Base-by-base conservation (phyloP, 228 moss, liverwort and hornwort genomes). In the Sphagnum magellanicum region DNA sequence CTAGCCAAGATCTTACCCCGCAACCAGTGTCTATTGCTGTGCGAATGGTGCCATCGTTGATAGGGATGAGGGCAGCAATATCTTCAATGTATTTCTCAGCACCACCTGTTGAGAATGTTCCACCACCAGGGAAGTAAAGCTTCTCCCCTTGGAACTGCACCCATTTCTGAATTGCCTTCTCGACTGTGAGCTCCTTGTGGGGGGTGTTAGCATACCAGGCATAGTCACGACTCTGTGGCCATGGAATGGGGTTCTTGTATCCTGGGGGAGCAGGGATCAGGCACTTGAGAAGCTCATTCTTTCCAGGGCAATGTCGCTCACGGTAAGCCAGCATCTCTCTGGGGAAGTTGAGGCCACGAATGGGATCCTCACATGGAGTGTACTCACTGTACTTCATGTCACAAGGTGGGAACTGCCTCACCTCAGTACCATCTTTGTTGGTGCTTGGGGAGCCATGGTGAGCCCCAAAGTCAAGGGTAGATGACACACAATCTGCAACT, bases 161-260 rank as follows among this genome's bases (percentile, higher is more conserved):
- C 97, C 97, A 98, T 67, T 98, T 98, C 61, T 98, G 93, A 50
- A 91, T 92, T 32, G 97, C 97, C 53, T 98, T 98, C 82, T 91
- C 91, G 52, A 93, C 90, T 6, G 93, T 93, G 12, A 93, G 68
- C 69, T 93, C 93, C 48, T 93, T 91, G 71, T 98, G 93, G 5
- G 93, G 97, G 49, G 93, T 91, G 6, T 98, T 98, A 46, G 91
- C 91, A 57, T 58, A 97, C 92, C 92, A 89, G 13, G 81, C 85
- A 4, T 53, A 87, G 51, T 86, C 83, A n/a, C 87, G 77, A 71
- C 93, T 98, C 74, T 75, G 75, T 0, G 91, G 93, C 93, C 97
- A 98, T 48, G 80, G 74, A 58, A 97, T 73, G 12, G 96, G 93
- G 14, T 85, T 88, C 66, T 81, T 88, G 68, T 97, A 97, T 12